Conservation (phyloP, 441 rosid genomes). For the Populus hybrid region DNA sequence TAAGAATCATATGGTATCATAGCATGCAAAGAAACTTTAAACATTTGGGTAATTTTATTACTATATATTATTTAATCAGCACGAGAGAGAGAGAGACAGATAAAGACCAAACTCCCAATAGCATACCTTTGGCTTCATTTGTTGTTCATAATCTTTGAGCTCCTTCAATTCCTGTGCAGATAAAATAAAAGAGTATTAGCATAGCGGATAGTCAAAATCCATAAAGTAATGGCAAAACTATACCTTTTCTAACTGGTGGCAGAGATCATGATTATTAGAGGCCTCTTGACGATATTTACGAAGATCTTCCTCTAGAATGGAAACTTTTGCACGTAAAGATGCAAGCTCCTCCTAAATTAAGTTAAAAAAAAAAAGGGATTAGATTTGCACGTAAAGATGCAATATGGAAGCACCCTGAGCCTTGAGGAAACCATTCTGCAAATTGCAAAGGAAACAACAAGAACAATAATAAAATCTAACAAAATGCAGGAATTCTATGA, state of each 20-base stretch:
- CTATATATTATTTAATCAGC: not conserved
- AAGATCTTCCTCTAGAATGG: conserved; percentile 78
- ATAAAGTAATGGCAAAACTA: conserved; percentile 14
- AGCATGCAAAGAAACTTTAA: not conserved
- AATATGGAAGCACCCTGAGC: not conserved
- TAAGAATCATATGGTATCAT: not conserved
- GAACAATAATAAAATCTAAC: not conserved
- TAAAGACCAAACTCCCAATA: conserved; percentile 2
- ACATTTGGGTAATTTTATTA: not conserved
- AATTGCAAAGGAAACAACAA: not conserved
- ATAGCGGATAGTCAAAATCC: conserved; percentile 10
- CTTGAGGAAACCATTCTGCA: conserved; percentile 1
- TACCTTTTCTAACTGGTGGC: conserved; percentile 76
- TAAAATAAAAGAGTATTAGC: conserved; percentile 15
- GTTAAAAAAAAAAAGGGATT: conserved; percentile 7
- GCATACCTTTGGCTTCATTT: conserved; percentile 87
- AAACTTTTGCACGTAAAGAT: conserved; percentile 63
- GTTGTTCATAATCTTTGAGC: conserved; percentile 73
- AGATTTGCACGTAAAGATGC: conserved; percentile 2
- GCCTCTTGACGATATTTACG: conserved; percentile 68
- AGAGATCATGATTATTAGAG: conserved; percentile 50
- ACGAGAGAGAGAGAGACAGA: not conserved
- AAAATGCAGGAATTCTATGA: not conserved
- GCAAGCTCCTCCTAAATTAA: conserved; percentile 64
- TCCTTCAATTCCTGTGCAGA: conserved; percentile 80